These are phyloP conservation scores for Antarctomyces pellizariae DNA, from an alignment of 495 filamentous ascomycete species.

Conservation along the genomic window DNA sequence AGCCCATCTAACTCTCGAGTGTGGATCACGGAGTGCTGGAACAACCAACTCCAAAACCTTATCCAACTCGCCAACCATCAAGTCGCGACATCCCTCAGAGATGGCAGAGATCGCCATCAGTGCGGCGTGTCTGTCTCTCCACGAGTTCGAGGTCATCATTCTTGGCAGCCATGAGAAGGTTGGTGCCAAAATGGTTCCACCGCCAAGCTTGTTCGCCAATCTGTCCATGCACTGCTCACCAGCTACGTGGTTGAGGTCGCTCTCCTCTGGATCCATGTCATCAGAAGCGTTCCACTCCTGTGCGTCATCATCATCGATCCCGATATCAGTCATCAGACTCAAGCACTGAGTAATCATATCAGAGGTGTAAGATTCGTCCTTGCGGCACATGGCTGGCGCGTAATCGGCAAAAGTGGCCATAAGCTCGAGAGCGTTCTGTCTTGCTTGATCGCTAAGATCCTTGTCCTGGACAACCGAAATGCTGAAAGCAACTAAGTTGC, in stretches of 20 bases:
- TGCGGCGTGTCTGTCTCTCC: conserved; percentile 90
- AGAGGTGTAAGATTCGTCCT: conserved; percentile 66
- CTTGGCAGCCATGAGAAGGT: conserved; percentile 91
- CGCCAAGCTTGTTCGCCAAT: conserved; percentile 90
- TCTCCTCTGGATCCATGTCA: conserved; percentile 89
- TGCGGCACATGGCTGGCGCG: conserved; percentile 77
- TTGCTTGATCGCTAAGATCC: conserved; percentile 66
- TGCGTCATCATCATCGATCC: conserved; percentile 84
- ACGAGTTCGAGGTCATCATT: conserved; percentile 89
- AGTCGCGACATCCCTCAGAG: conserved; percentile 85
- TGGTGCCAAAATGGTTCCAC: conserved; percentile 63
- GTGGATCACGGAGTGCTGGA: conserved; percentile 72
- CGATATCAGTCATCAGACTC: conserved; percentile 98
- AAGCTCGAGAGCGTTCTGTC: conserved; percentile 87
- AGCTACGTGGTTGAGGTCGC: conserved; percentile 90
- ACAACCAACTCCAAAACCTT: conserved; percentile 86
- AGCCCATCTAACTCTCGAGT: conserved; percentile 90
- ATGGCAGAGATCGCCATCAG: conserved; percentile 99
- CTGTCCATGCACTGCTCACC: conserved; percentile 98
- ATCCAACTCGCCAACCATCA: conserved; percentile 86
- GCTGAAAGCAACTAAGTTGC: conserved; percentile 74
- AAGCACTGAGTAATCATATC: conserved; percentile 99
- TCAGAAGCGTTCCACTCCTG: conserved; percentile 82
- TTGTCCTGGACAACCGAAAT: conserved; percentile 88
- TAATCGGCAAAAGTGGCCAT: conserved; percentile 98